Base-by-base conservation (phyloP, 1,284 basidiomycete species). In the Sanghuangporus baumii region DNA sequence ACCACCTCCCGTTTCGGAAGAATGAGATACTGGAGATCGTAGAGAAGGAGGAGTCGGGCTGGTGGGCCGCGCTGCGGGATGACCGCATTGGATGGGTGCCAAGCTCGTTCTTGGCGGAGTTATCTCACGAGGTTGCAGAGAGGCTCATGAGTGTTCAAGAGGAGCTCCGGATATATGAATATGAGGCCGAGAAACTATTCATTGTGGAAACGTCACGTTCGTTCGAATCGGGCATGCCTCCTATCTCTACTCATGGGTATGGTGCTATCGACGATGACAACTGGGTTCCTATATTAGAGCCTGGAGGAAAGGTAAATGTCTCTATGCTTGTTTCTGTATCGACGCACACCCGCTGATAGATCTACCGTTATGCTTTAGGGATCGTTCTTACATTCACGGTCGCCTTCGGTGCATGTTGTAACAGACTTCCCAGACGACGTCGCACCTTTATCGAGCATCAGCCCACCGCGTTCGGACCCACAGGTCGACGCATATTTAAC, bases 11-110 rank as follows among this genome's bases (percentile, higher is more conserved):
- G 1, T 89, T 91, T 71, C 72, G 72, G 43, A 81, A 82, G 73
- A 82, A 84, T 65, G 89, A 91, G 66, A 79, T 90, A 11, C 73
- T 91, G 36, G 80, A 83, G 36, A 76, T 91, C 56, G 77, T 91
- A 47, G 84, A 83, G 72, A 78, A 80, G 70, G 87, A 90, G 71
- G 77, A 80, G n/a, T 82, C 83, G 3, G 89, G 89, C 6, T 91
- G 89, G 89, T 91, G 88, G 87, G 88, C 87, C 34, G 89, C 89
- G 36, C 79, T 87, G 71, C 78, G 82, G n/a, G 74, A 74, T 8
- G 79, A 79, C 48, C 72, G 73, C 41, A 78, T 88, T 48, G 88
- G 89, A 57, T 91, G 89, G 89, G 84, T 91, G 66, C 89, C 89
- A 9, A 75, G 79, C 64, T 81, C 82, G 0, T 87, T 81, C 68